Base-by-base conservation (phyloP, 2,329 filamentous ascomycete genomes). In the Fusarium sp. region DNA sequence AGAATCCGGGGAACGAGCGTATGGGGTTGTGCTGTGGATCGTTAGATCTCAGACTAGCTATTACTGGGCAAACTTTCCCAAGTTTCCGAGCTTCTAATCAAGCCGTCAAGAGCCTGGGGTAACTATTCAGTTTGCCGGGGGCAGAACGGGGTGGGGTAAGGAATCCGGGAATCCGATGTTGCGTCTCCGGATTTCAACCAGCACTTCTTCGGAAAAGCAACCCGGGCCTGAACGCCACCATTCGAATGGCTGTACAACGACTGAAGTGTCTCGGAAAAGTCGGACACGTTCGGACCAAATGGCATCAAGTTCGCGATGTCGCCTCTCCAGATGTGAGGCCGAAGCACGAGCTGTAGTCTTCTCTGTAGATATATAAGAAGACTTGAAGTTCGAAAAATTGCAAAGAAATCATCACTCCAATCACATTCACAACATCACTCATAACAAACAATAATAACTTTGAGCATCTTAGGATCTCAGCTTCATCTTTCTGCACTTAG, bases 1-100 rank as follows among this genome's bases (percentile, higher is more conserved):
- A 49, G 63, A 67, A 26, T 67, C 44, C 62, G 56, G 63, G 44
- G 26, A 23, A 23, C 33, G 38, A 38, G 13, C 20, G 18, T 67
- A 57, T 41, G 64, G 64, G 59, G 64, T 36, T 63, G 58, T 67
- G 63, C 64, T 63, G 64, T 62, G 64, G 46, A 53, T 49, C 12
- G 20, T 37, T 44, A 49, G 18, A 41, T 9, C 36, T 18, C 5
- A n/a, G 15, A 62, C 57, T 62, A 62, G 30, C 8, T 13, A 4
- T 12, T 2, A 3, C 4, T 16, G 2, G 2, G 20, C 60, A 36
- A 63, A 63, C 23, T 23, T 23, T 57, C 16, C 62, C 11, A 34
- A 1, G 0, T 63, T 63, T 63, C 60, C 60, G 60, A n/a, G 3
- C 3, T 1, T 0, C 2, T 2, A 15, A 1, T 30, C 63, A 62